Percentiles rank a stretch among this genome's conserved stretches.
Conservation (phyloP, 495 filamentous ascomycete genomes). For the Daldinia caldariorum region DNA sequence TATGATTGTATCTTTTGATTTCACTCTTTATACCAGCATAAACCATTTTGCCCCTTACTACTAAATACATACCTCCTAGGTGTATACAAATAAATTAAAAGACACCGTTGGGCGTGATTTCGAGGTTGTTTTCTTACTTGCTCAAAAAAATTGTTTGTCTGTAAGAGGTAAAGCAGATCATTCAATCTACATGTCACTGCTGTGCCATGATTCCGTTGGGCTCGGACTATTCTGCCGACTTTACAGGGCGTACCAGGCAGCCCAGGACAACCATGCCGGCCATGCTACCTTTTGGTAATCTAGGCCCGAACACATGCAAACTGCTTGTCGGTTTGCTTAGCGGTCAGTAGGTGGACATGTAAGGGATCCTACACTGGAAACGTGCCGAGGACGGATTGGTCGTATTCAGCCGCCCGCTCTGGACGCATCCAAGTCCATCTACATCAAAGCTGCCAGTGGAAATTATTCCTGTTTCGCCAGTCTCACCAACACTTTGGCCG, state of each 20-base stretch:
- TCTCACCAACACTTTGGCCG: conserved; percentile 8
- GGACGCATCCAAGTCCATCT: conserved; percentile 1
- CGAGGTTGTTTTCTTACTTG: background rate
- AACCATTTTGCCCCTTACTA: too few species aligned
- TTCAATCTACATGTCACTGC: conserved; percentile 4
- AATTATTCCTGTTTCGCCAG: conserved; percentile 15
- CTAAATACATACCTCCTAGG: too few species aligned
- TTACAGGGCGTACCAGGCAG: background rate
- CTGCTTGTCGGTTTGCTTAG: conserved; percentile 23
- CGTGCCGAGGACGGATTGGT: conserved; percentile 35
- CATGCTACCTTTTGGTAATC: background rate
- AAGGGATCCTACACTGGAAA: conserved; percentile 29
- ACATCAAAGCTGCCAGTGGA: conserved; percentile 28
- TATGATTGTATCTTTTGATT: too few species aligned
- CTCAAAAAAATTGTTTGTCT: background rate
- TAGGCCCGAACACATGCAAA: conserved; percentile 30
- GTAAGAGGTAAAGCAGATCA: background rate
- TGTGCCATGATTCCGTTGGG: background rate
- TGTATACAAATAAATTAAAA: background rate
- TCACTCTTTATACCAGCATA: too few species aligned
- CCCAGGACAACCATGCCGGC: background rate
- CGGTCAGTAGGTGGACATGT: conserved; percentile 8
- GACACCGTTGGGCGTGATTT: background rate
- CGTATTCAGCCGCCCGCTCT: conserved; percentile 21
- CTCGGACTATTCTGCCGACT: conserved; percentile 17